Conservation (phyloP, 2,329 filamentous ascomycete genomes). For the Pseudogymnoascus sp. region DNA sequence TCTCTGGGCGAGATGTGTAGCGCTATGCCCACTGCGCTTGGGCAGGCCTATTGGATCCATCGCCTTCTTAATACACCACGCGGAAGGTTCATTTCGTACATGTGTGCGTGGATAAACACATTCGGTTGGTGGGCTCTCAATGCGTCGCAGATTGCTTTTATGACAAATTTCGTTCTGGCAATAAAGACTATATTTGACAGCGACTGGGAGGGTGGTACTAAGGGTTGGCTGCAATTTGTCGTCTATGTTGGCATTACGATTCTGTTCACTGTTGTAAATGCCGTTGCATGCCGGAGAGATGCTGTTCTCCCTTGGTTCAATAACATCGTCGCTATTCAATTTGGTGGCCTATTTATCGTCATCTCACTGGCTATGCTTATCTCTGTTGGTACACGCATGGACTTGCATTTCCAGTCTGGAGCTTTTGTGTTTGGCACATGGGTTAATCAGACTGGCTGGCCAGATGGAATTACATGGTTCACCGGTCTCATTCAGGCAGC, state of each 20-base stretch:
- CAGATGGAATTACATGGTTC: conserved; percentile 49
- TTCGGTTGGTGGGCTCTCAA: conserved; percentile 52
- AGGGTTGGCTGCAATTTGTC: conserved; percentile 47
- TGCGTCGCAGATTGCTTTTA: conserved; percentile 49
- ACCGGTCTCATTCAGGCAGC: conserved; percentile 49
- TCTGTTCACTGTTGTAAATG: conserved; percentile 42
- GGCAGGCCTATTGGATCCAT: conserved; percentile 51
- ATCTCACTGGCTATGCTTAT: conserved; percentile 45
- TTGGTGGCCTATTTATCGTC: conserved; percentile 44
- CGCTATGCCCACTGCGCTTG: conserved; percentile 51
- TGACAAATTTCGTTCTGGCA: conserved; percentile 49
- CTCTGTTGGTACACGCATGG: conserved; percentile 38
- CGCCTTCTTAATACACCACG: conserved; percentile 32
- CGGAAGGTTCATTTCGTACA: conserved; percentile 45
- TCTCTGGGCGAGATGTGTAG: conserved; percentile 50
- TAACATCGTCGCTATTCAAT: conserved; percentile 47
- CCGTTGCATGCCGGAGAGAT: conserved; percentile 43
- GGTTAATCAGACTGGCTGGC: conserved; percentile 46
- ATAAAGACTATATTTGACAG: conserved; percentile 47
- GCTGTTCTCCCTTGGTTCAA: conserved; percentile 44
- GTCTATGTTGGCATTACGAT: conserved; percentile 45
- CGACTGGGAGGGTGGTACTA: conserved; percentile 36
- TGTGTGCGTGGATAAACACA: conserved; percentile 53
- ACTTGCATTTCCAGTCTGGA: conserved; percentile 40
- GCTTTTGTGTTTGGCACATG: conserved; percentile 46